These are phyloP conservation scores for Talaromyces funiculosus DNA, from an alignment of 2,329 filamentous ascomycete species.

Conservation along the genomic window DNA sequence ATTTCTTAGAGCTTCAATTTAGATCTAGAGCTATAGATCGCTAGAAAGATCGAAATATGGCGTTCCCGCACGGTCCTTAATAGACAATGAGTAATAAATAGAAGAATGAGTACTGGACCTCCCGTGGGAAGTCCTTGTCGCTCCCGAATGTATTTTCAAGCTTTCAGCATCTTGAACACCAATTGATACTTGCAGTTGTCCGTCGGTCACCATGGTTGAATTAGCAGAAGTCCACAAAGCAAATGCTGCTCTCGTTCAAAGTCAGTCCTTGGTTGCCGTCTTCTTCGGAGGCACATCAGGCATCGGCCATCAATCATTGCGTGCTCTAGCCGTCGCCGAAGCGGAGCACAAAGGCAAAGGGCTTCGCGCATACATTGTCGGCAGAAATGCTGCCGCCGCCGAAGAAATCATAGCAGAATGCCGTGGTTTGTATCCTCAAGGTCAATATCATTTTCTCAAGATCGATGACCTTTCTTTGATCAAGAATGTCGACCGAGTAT, in stretches of 20 bases:
- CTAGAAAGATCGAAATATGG: neutral
- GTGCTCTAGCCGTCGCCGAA: constrained; percentile 6
- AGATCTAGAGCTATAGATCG: neutral
- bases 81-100: neutral
- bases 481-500: constrained; percentile 5
- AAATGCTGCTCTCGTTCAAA: constrained; percentile 6
- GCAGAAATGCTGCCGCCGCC: constrained; percentile 1
- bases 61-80: neutral
- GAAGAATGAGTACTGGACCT: neutral
- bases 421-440: neutral
- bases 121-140: neutral
- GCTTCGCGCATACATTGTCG: constrained; percentile 9
- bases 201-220: neutral
- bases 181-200: neutral
- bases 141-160: neutral
- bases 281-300: constrained; percentile 11
- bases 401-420: constrained; percentile 3
- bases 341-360: constrained; percentile 6
- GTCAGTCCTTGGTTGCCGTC: constrained; percentile 9
- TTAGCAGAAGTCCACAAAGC: constrained; percentile 2
- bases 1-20: neutral
- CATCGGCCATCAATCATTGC: constrained; percentile 8
- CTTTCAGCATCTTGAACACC: neutral
- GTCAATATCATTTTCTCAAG: constrained; percentile 8
- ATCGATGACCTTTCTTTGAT: constrained; percentile 12